Conservation (phyloP, 768 basidiomycete species). For the Gyrodon lividus region DNA sequence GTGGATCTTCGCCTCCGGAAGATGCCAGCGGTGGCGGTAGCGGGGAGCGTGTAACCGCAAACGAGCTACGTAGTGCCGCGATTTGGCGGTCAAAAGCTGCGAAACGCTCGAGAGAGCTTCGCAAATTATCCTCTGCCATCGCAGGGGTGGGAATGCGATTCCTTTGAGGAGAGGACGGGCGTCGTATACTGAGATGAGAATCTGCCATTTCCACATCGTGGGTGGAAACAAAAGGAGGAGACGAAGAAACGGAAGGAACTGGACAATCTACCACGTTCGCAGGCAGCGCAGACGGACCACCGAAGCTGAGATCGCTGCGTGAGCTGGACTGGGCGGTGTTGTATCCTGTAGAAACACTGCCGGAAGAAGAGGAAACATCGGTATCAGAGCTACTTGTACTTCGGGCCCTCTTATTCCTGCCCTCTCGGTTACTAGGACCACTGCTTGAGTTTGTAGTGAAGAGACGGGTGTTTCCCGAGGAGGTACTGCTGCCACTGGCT, state of each 20-base stretch:
- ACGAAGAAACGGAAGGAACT: conserved; percentile 19
- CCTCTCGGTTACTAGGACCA: conserved; percentile 39
- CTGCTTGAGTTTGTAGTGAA: conserved; percentile 5
- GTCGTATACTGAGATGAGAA: conserved; percentile 23
- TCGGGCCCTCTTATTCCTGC: conserved; percentile 57
- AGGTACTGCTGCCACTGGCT: conserved; percentile 28
- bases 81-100: conserved; percentile 55
- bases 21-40: conserved; percentile 24
- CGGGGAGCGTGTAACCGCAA: conserved; percentile 27
- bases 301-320: conserved; percentile 29
- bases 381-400: conserved; percentile 51
- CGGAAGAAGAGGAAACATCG: conserved; percentile 29
- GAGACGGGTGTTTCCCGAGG: conserved; percentile 12
- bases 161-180: conserved; percentile 14
- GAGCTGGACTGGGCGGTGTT: conserved; percentile 35
- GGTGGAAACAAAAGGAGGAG: conserved; percentile 40
- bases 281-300: conserved; percentile 16
- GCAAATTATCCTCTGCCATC: conserved; percentile 37
- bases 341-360: conserved; percentile 35
- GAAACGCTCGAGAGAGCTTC: conserved; percentile 49
- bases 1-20: conserved; percentile 19
- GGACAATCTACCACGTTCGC: conserved; percentile 16
- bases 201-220: conserved; percentile 55
- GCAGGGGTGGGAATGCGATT: conserved; percentile 12
- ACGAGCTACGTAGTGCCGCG: conserved; percentile 44